These are phyloP conservation scores for Canavalia gladiata DNA, from an alignment of 306 rosid species.

Conservation along the genomic window DNA sequence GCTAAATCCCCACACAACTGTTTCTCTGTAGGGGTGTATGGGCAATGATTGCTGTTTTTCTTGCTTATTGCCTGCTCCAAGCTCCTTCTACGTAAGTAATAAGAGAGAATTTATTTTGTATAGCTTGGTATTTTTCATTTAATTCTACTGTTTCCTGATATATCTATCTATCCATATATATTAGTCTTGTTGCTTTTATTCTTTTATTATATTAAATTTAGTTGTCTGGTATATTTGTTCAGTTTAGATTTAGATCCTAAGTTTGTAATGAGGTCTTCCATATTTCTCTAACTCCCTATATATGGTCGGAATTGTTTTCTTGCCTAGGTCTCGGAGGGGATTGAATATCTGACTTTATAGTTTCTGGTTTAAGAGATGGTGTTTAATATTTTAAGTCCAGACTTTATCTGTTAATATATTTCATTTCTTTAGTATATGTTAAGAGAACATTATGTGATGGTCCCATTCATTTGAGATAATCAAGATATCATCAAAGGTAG, in stretches of 20 bases:
- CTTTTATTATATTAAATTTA: neutral
- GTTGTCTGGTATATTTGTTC: slow-evolving; percentile 9
- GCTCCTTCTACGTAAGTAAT: slow-evolving; percentile 96
- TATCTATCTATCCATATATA: too few relatives aligned
- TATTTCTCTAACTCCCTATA: slow-evolving; percentile 18
- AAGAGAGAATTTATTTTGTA: slow-evolving; percentile 11
- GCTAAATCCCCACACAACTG: slow-evolving; percentile 31
- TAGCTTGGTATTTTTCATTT: slow-evolving; percentile 30
- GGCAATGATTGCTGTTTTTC: slow-evolving; percentile 99
- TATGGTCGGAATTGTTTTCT: slow-evolving; percentile 22
- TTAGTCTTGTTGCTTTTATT: slow-evolving; percentile 7
- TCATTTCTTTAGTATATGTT: neutral
- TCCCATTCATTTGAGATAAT: slow-evolving; percentile 10
- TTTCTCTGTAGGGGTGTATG: slow-evolving; percentile 87
- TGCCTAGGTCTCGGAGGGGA: neutral
- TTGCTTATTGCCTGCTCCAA: slow-evolving; percentile 97
- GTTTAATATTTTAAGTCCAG: slow-evolving; percentile 17
- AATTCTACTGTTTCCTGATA: slow-evolving; percentile 11
- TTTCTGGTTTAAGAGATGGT: neutral
- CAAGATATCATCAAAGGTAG: slow-evolving; percentile 7
- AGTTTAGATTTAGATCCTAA: slow-evolving; percentile 27
- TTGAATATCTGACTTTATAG: neutral
- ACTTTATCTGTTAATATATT: slow-evolving; percentile 2
- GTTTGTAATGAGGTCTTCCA: slow-evolving; percentile 13
- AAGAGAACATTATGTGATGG: neutral